Evolutionary conservation across 768 basidiomycete genomes (phyloP), one percentile per base, ranked within the genome.

Genomic region (Rhodotorula diobovata): DNA sequence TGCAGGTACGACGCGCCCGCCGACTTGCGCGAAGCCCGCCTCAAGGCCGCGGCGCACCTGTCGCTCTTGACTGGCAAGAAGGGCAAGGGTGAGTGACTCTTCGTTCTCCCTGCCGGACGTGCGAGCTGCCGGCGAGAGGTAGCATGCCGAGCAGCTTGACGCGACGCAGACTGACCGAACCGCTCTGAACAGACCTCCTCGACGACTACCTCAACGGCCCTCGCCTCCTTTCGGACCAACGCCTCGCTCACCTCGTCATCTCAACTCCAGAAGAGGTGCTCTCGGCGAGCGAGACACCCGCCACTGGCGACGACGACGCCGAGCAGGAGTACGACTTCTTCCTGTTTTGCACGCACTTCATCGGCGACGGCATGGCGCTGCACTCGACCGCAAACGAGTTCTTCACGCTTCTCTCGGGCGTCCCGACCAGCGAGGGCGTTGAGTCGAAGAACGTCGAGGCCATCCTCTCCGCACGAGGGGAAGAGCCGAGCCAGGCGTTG

Each of bases 331-430:
- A 84, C 76, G 86, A 91, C 77, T 80, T 91, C 64, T 81, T 90
- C 71, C 84, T 93, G 59, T 46, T 87, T 73, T 87, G 89, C 8
- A 86, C 89, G 14, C 91, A 93, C 78, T 92, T 88, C 79, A 79
- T 92, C 58, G 90, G 90, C 30, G 91, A 93, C 78, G 91, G 91
- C 32, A 91, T 91, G 87, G 89, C 90, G 2, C 83, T 92, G 28
- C 90, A 92, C 80, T 84, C 85, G 69, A 89, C 88, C 71, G 89
- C 89, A 35, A 90, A 90, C 79, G 89, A 91, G 74, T 87, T 92
- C 77, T 88, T 91, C 78, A 79, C 81, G 28, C 81, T 92, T 7
- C 81, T 91, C 51, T 37, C 64, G 45, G 57, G 68, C 63, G 56
- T 25, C 1, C 39, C 23, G 21, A 2, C 41, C 61, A 15, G 9